Conservation (phyloP, 352 stramenopile species). For the Pythium vanterpoolii region DNA sequence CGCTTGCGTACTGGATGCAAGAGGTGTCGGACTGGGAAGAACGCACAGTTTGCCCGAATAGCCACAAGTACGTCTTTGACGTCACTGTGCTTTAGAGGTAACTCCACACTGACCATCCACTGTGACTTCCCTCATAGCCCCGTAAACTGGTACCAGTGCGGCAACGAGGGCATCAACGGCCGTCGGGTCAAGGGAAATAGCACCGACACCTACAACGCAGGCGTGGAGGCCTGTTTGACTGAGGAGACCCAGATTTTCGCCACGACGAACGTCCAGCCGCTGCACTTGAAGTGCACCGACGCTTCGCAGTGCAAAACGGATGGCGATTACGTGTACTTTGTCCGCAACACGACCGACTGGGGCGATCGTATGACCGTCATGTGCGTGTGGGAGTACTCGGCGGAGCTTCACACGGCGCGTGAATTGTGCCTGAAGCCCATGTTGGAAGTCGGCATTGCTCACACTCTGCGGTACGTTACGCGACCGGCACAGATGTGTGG, state of each 20-base stretch:
- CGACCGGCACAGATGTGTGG: background rate
- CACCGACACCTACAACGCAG: slow-evolving; percentile 44
- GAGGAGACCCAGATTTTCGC: slow-evolving; percentile 68
- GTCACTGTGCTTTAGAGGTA: background rate
- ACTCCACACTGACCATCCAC: background rate
- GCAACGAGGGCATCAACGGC: slow-evolving; percentile 48
- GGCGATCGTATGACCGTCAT: slow-evolving; percentile 81
- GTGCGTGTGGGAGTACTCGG: slow-evolving; percentile 80
- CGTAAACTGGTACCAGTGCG: slow-evolving; percentile 83
- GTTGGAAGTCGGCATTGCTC: slow-evolving; percentile 65
- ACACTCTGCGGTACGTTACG: slow-evolving; percentile 36
- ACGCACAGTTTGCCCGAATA: slow-evolving; percentile 74
- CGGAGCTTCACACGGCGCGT: slow-evolving; percentile 33
- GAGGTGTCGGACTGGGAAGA: slow-evolving; percentile 82
- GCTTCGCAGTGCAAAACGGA: slow-evolving; percentile 47
- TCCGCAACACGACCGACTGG: slow-evolving; percentile 78
- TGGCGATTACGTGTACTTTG: slow-evolving; percentile 69
- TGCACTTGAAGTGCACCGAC: slow-evolving; percentile 66
- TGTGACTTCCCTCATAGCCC: slow-evolving; percentile 30
- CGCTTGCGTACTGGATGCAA: slow-evolving; percentile 79
- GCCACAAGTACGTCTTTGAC: slow-evolving; percentile 55
- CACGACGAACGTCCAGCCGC: slow-evolving; percentile 66
- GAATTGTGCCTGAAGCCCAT: slow-evolving; percentile 73
- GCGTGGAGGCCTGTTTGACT: slow-evolving; percentile 50
- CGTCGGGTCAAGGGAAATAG: slow-evolving; percentile 25